Evolutionary conservation across 148 eudicot species (phyloP), one percentile per base, ranked within the genome.

Genomic region (Hydrangea macrophylla): DNA sequence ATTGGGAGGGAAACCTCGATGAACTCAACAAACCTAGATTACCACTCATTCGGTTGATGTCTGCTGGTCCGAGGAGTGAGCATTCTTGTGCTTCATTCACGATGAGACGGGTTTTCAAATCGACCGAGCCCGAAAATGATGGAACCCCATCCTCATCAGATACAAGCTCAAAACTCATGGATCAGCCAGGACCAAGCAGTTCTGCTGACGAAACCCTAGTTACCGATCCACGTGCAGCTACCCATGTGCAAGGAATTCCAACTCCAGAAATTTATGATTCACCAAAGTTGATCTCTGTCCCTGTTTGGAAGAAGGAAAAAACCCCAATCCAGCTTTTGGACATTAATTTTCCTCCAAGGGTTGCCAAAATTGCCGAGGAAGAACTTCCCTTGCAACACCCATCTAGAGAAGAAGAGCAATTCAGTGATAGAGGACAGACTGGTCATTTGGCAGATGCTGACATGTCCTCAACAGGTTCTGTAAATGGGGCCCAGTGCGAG

Each of bases 1-100:
- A 94, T 64, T 94, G 96, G 99, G 99, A 94, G 74, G 97, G 97
- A n/a, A 90, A 80, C 68, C 91, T 94, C 1, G 96, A 94, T 71
- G 99, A 94, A 45, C 83, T 87, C 28, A 89, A 85, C 79, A 90
- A 94, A 78, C 97, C 99, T 0, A 94, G 84, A 69, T 76, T 90
- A 63, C 97, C 99, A 0, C 70, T 90, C 50, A 89, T 87, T 50
- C 76, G 97, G 20, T 64, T 89, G 66, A 75, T 88, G 82, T 94
- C 97, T 2, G 75, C 85, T 11, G 89, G 95, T 51, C 90, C 82
- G 68, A 86, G 77, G 71, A 86, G 88, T 32, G 96, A 94, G 54
- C 88, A 84, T 78, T 88, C 92, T 64, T 92, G 92, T 51, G 86
- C 92, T 54, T 94, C 99, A 6, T 88, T 94, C 77, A 81, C 95